Evolutionary conservation across 2,329 filamentous ascomycete genomes (phyloP).

Genomic region (Alternaria dauci): DNA sequence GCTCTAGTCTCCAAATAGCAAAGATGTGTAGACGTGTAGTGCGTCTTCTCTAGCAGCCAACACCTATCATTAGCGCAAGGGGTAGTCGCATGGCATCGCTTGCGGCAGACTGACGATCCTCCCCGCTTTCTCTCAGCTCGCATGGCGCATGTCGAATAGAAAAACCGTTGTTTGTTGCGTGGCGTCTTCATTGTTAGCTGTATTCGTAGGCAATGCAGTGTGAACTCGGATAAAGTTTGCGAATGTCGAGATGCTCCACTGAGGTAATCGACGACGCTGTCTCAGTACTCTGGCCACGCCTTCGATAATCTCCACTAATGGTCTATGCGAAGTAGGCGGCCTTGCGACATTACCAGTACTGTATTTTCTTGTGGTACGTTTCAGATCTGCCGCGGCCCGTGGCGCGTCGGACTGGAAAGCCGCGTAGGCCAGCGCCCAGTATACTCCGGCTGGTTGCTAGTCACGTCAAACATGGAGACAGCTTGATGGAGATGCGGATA

Average conservation of each 20-base stretch:
- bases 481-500: conserved; percentile 3
- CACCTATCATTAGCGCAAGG: conserved; percentile 11
- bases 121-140: not conserved
- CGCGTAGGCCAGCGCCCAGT: not conserved
- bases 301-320: not conserved
- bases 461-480: not conserved
- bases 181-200: not conserved
- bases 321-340: not conserved
- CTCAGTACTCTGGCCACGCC: not conserved
- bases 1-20: conserved; percentile 1
- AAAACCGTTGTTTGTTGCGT: conserved; percentile 2
- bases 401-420: conserved; percentile 2
- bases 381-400: conserved; percentile 16
- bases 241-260: not conserved
- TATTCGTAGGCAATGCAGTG: not conserved
- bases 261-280: not conserved
- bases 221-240: not conserved
- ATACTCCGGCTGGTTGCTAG: not conserved
- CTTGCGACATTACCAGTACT: not conserved
- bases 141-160: not conserved
- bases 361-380: conserved; percentile 3
- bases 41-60: conserved; percentile 6
- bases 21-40: conserved; percentile 4
- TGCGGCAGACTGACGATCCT: not conserved
- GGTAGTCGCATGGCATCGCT: conserved; percentile 10